Base-by-base conservation (phyloP, 1,284 basidiomycete genomes). In the Cryptococcus hybrid region DNA sequence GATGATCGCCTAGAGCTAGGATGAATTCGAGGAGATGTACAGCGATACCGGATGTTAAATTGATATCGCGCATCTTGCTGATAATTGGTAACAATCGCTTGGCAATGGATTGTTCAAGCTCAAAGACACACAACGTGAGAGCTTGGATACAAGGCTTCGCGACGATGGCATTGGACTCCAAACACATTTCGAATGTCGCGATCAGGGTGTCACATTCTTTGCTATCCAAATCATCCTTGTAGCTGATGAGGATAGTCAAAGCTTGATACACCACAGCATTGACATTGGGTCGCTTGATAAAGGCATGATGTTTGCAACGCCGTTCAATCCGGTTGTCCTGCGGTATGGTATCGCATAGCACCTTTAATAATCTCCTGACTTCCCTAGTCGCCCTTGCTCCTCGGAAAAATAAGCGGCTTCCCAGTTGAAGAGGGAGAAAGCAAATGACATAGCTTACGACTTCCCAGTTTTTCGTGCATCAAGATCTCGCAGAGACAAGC, bases 381-480 rank as follows among this genome's bases (percentile, higher is more conserved):
- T 86, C 83, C 9, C 76, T 77, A 12, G 86, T 82, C 9, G 89
- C 87, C 53, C 86, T 85, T 0, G 89, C 89, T 0, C 96, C 96
- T 71, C 94, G 97, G 77, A 97, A 94, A 56, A 97, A 84, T 71
- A 98, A 92, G 77, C 97, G 98, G 83, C 99, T 99, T 53, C 88
- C 82, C 3, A 99, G 83, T 75, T 99, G 94, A 18, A 87, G 83
- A 0, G 96, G 94, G 1, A 99, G 82, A 76, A 95, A 90, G 70
- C 89, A 91, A 2, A 99, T 82, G 4, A 95, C 82, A 70, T 96
- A 99, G 3, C 92, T 92, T 12, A 98, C 82, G 39, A 99, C 82
- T 66, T 99, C 96, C 95, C 96, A 99, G 40, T 59, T 58, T 3
- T 62, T 89, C 91, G 49, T 81, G 84, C 57, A 87, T 83, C 47